A percentile compares a stretch with the other conserved stretches of the same genome.
phyloP scores from a whole-genome alignment of 202 grass and related monocot genomes.

The Schoenoplectus tabernaemontani region DNA sequence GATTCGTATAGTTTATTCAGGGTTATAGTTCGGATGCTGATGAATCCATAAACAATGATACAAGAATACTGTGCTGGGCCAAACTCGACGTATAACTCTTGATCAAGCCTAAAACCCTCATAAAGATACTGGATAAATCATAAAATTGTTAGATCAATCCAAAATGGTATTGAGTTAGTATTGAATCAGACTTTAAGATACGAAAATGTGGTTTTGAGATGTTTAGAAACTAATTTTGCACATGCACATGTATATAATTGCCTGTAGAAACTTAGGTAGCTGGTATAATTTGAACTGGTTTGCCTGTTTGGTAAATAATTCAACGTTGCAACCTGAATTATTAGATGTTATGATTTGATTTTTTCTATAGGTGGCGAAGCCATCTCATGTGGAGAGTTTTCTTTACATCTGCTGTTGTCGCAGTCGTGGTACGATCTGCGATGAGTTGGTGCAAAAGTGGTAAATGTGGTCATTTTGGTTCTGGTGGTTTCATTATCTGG shows the following conservation, averaged over 20 bases:
- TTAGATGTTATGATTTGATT: constrained; percentile 10
- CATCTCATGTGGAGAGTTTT: constrained; percentile 99
- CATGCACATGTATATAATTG: background rate
- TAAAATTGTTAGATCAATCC: background rate
- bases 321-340: background rate
- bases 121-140: background rate
- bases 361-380: constrained; percentile 84
- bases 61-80: background rate
- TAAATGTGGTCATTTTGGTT: constrained; percentile 97
- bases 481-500: constrained; percentile 99
- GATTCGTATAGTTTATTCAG: background rate
- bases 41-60: background rate
- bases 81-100: background rate
- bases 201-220: background rate
- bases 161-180: background rate
- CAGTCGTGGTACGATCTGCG: constrained; percentile 80
- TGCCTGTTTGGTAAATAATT: background rate
- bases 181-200: background rate
- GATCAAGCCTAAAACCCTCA: background rate
- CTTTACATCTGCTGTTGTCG: constrained; percentile 98
- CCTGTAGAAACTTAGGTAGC: background rate
- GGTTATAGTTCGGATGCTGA: background rate
- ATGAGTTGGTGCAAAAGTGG: constrained; percentile 98
- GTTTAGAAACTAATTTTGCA: background rate
- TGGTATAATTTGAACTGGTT: background rate